Evolutionary conservation across 176 grass and related monocot species (phyloP).

Genomic region (Zoysia pacifica): DNA sequence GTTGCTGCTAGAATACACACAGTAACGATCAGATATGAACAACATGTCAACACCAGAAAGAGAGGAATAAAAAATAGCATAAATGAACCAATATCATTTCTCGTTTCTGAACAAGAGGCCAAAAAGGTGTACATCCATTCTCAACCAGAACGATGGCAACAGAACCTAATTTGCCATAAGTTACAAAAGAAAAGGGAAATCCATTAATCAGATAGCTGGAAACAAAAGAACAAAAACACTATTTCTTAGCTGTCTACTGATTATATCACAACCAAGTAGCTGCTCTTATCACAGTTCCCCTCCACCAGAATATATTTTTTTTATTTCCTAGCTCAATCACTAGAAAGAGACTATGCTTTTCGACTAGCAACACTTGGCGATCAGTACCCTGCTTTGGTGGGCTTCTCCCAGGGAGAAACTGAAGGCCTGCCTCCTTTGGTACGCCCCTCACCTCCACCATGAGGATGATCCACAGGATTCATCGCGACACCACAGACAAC

Average conservation of each 20-base stretch:
- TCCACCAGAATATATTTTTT: background rate
- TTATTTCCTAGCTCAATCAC: background rate
- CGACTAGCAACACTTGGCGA: background rate
- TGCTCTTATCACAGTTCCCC: background rate
- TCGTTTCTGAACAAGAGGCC: background rate
- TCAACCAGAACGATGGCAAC: background rate
- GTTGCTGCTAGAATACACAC: background rate
- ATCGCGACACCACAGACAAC: background rate
- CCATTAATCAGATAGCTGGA: background rate
- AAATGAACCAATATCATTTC: background rate
- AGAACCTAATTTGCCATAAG: background rate
- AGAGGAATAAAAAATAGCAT: background rate
- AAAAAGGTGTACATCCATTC: background rate
- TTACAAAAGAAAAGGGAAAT: background rate
- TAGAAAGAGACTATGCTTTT: background rate
- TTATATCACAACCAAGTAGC: background rate
- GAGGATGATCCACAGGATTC: background rate
- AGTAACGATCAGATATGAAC: background rate
- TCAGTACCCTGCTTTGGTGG: background rate
- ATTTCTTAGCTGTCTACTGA: background rate
- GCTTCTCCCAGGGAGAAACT: background rate
- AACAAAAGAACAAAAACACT: background rate
- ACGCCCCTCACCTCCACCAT: slow-evolving; percentile 2
- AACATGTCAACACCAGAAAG: background rate
- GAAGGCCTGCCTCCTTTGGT: slow-evolving; percentile 5